phyloP scores from a whole-genome alignment of 2,329 filamentous ascomycete species.

The Pseudogymnoascus sp. region DNA sequence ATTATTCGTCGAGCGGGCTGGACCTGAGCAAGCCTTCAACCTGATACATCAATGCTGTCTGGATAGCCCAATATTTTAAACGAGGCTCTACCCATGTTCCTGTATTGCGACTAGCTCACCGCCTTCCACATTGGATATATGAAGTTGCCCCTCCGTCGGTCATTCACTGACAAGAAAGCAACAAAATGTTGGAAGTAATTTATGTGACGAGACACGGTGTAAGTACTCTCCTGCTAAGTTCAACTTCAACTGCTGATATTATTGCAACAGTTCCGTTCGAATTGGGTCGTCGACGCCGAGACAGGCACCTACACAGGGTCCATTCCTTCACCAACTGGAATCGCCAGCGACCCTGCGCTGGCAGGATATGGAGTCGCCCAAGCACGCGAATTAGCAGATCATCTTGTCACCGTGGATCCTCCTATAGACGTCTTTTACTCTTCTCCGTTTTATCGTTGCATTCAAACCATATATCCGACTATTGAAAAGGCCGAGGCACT shows the following conservation, averaged over 20 bases:
- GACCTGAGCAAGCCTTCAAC: background rate
- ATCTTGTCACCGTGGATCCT: conserved; percentile 54
- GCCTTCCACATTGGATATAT: conserved; percentile 7
- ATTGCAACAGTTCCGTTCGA: conserved; percentile 67
- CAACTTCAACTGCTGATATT: background rate
- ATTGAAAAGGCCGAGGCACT: conserved; percentile 37
- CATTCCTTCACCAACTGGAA: conserved; percentile 75
- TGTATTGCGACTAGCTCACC: conserved; percentile 6
- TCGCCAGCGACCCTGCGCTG: conserved; percentile 78
- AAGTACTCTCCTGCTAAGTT: conserved; percentile 31
- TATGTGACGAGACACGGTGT: conserved; percentile 70
- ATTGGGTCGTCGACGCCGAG: conserved; percentile 74
- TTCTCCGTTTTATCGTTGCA: conserved; percentile 78
- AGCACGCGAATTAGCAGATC: conserved; percentile 63
- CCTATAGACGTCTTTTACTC: conserved; percentile 72
- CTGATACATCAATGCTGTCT: background rate
- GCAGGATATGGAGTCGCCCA: conserved; percentile 82
- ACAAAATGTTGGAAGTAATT: conserved; percentile 33
- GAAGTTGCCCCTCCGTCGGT: background rate
- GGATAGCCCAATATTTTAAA: conserved; percentile 4
- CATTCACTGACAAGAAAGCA: background rate
- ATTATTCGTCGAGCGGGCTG: conserved; percentile 3
- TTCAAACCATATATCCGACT: conserved; percentile 73
- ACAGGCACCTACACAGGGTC: conserved; percentile 70
- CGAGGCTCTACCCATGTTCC: conserved; percentile 3